Percentiles rank a stretch among this genome's conserved stretches.
Evolutionary conservation across 176 grass and related monocot species (phyloP).

Genomic region (Rhynchospora breviuscula): DNA sequence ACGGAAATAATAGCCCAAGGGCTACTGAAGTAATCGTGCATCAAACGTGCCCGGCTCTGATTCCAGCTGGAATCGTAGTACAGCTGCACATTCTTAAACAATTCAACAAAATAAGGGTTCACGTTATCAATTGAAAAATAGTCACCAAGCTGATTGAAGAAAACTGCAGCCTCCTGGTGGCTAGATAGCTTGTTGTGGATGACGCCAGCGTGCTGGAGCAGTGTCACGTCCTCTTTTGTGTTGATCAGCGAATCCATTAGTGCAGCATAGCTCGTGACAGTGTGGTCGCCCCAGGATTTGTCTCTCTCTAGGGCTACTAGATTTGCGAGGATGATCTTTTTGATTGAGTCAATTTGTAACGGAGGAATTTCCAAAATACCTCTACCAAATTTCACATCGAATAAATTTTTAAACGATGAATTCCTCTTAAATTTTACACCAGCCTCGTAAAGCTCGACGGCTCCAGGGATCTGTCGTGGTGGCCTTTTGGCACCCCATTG

Average conservation of each 20-base stretch:
- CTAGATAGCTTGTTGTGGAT: slow-evolving; percentile 23
- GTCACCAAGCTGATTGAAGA: slow-evolving; percentile 22
- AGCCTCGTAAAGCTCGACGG: slow-evolving; percentile 8
- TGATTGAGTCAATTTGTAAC: background rate
- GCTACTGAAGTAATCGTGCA: slow-evolving; percentile 24
- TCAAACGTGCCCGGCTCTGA: slow-evolving; percentile 6
- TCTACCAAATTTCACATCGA: slow-evolving; percentile 4
- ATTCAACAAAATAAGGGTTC: background rate
- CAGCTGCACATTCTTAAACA: slow-evolving; percentile 8
- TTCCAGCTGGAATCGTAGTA: slow-evolving; percentile 18
- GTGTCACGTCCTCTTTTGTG: slow-evolving; percentile 9
- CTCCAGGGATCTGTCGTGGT: slow-evolving; percentile 15
- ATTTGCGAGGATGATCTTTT: slow-evolving; percentile 9
- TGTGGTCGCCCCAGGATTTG: background rate
- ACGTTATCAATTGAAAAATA: background rate
- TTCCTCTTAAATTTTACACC: slow-evolving; percentile 19
- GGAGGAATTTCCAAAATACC: slow-evolving; percentile 10
- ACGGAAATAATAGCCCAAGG: slow-evolving; percentile 19
- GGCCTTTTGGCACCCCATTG: background rate
- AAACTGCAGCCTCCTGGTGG: slow-evolving; percentile 20
- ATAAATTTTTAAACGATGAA: background rate
- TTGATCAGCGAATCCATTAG: slow-evolving; percentile 17
- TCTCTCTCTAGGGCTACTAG: slow-evolving; percentile 1
- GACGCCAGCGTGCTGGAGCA: slow-evolving; percentile 2
- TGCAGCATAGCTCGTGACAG: slow-evolving; percentile 20